Base-by-base conservation (phyloP, 2,329 filamentous ascomycete genomes). In the Calonectria hongkongensis region DNA sequence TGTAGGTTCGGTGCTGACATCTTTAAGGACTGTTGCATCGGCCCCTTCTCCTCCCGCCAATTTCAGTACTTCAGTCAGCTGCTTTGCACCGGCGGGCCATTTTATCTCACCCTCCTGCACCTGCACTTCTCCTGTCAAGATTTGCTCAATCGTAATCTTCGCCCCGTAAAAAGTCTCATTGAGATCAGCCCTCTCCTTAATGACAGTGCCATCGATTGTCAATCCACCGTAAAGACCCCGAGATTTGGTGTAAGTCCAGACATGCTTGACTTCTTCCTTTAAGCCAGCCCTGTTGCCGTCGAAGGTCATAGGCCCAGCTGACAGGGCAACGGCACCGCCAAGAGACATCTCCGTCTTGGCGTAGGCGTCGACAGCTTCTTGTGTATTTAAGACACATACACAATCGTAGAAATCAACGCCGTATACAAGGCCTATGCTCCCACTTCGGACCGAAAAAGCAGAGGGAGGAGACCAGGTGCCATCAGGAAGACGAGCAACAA, bases 391-490 rank as follows among this genome's bases (percentile, higher is more conserved):
- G 30, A 95, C 90, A 28, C 94, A 89, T 30, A 95, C 92, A 77
- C 92, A 94, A 80, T 95, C 93, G 84, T 94, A 94, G 21, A 95
- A 93, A 81, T 95, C 93, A 6, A 94, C 89, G 4, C 93, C 93
- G 4, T 92, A 89, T 58, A 94, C 87, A 79, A 95, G 92, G 0
- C 93, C 93, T 6, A 94, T 87, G 10, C 92, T 92, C 1, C 92
- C 89, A 0, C 93, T 94, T 79, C 94, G 92, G 39, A 94, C 88
- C 81, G 94, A 87, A 79, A 95, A 93, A 33, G 92, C 93, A 0
- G 91, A 93, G 0, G 93, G 93, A 4, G 92, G 91, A 67, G 91
- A 93, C 93, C 93, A 95, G 3, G 82, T 83, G 2, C 89, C 89
- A 77, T 91, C 88, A 4, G 85, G 83, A 67, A 87, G 85, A 21